phyloP scores from a whole-genome alignment of 192 early-diverging fungal species.

The Piromyces finnis region DNA sequence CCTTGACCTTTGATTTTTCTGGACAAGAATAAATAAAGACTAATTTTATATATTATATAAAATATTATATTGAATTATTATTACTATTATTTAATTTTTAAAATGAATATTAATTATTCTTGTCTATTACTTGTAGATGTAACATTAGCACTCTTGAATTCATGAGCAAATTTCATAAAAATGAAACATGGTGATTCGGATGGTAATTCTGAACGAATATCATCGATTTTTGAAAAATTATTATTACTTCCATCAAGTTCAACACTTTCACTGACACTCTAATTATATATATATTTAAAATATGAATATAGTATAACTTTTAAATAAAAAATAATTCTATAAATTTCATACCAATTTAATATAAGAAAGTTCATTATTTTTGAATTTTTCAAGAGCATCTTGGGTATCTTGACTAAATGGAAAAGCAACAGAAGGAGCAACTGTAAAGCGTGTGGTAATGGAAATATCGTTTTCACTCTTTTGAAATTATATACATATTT shows the following conservation, averaged over 20 bases:
- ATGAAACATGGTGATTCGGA: conserved; percentile 52
- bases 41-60: conserved; percentile 1
- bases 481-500: neutral
- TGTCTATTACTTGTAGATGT: conserved; percentile 21
- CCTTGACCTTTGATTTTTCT: conserved; percentile 54
- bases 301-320: too few relatives aligned
- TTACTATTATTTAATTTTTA: too few relatives aligned
- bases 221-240: neutral
- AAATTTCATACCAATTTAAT: conserved; percentile 29
- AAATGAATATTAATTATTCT: conserved; percentile 3
- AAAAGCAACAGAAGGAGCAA: conserved; percentile 40
- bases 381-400: conserved; percentile 35
- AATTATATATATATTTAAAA: too few relatives aligned
- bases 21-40: conserved; percentile 86
- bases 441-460: neutral
- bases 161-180: conserved; percentile 32
- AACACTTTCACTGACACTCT: neutral
- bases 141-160: conserved; percentile 13
- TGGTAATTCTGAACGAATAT: conserved; percentile 29
- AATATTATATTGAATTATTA: too few relatives aligned
- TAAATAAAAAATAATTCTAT: too few relatives aligned
- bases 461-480: neutral
- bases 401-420: conserved; percentile 37
- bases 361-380: conserved; percentile 31
- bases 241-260: neutral